A percentile compares a stretch with the other conserved stretches of the same genome.
phyloP scores from a whole-genome alignment of 2,329 filamentous ascomycete species.

The Talaromyces piceae region DNA sequence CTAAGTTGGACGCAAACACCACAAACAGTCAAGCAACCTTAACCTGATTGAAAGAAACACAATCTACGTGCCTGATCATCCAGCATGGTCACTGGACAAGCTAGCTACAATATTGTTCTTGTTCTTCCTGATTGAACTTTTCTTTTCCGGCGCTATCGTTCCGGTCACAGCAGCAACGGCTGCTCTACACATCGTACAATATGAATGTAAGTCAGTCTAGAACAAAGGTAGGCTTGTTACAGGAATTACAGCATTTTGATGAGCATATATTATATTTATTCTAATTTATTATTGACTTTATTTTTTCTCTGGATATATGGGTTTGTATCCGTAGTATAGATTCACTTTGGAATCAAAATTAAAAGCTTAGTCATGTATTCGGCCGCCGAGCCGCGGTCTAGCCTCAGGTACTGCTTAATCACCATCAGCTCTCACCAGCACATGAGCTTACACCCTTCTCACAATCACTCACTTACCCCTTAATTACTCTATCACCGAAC shows the following conservation, averaged over 20 bases:
- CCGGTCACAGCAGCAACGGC: not conserved
- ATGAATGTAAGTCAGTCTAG: not conserved
- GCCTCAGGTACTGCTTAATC: not conserved
- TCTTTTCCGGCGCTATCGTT: not conserved
- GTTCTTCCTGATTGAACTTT: not conserved
- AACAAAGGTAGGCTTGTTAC: not conserved
- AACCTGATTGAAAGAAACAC: constrained; percentile 19
- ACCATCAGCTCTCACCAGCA: not conserved
- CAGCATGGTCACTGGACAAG: constrained; percentile 24
- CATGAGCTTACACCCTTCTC: not conserved
- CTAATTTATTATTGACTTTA: not conserved
- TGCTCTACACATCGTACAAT: not conserved
- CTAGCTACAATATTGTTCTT: not conserved
- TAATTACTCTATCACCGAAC: no score
- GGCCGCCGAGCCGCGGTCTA: not conserved
- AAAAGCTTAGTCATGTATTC: not conserved
- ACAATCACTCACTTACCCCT: no score
- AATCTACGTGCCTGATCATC: constrained; percentile 27
- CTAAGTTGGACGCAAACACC: constrained; percentile 28
- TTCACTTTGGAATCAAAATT: no score
- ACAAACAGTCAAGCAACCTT: constrained; percentile 18
- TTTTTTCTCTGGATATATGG: not conserved
- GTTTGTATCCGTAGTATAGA: no score
- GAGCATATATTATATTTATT: not conserved
- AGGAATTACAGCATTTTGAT: not conserved